These are phyloP conservation scores for Stentor coeruleus DNA, from an alignment of 73 alveolate genomes.

Conservation along the genomic window DNA sequence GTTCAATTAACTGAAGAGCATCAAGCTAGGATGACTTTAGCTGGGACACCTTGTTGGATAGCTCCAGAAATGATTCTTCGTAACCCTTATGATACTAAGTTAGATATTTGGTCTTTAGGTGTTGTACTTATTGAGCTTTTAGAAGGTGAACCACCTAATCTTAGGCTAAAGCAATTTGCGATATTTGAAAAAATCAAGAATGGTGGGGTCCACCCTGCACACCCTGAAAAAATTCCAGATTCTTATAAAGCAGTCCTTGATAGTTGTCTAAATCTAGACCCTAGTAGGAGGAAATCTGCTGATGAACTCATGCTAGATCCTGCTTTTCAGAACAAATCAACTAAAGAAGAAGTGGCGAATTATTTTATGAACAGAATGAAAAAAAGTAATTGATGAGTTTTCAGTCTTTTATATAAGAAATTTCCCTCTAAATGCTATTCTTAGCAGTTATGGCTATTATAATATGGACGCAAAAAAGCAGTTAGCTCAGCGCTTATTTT, in stretches of 20 bases:
- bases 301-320: not conserved
- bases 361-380: too few species aligned
- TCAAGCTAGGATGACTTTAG: slow-evolving; percentile 29
- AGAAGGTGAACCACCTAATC: slow-evolving; percentile 56
- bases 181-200: not conserved
- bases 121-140: slow-evolving; percentile 61
- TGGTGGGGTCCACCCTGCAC: not conserved
- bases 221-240: not conserved
- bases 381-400: too few species aligned
- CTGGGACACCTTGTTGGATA: slow-evolving; percentile 82
- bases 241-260: not conserved
- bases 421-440: too few species aligned
- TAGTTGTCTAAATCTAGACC: not conserved
- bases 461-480: slow-evolving; percentile 26
- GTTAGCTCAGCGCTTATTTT: slow-evolving; percentile 22
- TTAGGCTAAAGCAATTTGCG: not conserved
- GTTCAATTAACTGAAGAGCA: slow-evolving; percentile 67
- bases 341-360: not conserved
- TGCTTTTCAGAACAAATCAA: not conserved
- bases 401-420: too few species aligned
- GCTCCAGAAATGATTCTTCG: slow-evolving; percentile 81
- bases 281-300: not conserved
- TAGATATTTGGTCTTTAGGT: slow-evolving; percentile 82
- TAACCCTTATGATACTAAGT: slow-evolving; percentile 60
- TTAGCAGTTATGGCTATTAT: slow-evolving; percentile 7